Base-by-base conservation (phyloP, 2,329 filamentous ascomycete genomes). In the Bipolaris gigantea region DNA sequence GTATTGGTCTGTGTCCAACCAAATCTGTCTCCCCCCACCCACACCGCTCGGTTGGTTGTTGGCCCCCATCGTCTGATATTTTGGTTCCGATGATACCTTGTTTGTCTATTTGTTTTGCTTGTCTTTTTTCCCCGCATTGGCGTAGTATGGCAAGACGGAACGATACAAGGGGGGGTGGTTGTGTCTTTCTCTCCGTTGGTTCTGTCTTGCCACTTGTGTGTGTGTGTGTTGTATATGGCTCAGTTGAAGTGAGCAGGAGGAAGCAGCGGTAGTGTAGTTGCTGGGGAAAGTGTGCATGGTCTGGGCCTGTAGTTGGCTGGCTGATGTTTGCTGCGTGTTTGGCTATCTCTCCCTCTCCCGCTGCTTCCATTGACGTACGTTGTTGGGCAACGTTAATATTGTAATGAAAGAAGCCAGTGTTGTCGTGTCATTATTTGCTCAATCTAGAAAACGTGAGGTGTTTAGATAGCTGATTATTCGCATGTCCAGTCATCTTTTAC, bases 351-450 rank as follows among this genome's bases (percentile, higher is more conserved):
- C 2, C 21, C 23, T 19, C n/a, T n/a, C 27, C 42, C 34, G n/a
- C 34, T 16, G 7, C 40, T 27, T 27, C 40, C 25, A 40, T 53
- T 53, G 32, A 53, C 50, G 50, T 48, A 13, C 27, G 21, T 23
- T 36, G 19, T 46, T 48, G 46, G 40, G 30, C 33, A 42, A 54
- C 40, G 51, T 50, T 54, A 54, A 54, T 54, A 54, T 32, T 50
- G 32, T 54, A 50, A 50, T 54, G 48, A 55, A 55, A 49, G 34
- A 51, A 55, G 47, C 39, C 30, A 50, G 39, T 44, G 46, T 45
- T 41, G 47, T 49, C 33, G 43, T 46, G n/a, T 46, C 43, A 46
- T 18, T n/a, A 27, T 13, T 5, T 46, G 3, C 15, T 23, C 18
- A 10, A 13, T 19, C 36, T 46, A 33, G n/a, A 21, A 36, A 15